Evolutionary conservation across 257 asterid genomes (phyloP), one percentile per base, ranked within the genome.

Genomic region (Nemophila menziesii): DNA sequence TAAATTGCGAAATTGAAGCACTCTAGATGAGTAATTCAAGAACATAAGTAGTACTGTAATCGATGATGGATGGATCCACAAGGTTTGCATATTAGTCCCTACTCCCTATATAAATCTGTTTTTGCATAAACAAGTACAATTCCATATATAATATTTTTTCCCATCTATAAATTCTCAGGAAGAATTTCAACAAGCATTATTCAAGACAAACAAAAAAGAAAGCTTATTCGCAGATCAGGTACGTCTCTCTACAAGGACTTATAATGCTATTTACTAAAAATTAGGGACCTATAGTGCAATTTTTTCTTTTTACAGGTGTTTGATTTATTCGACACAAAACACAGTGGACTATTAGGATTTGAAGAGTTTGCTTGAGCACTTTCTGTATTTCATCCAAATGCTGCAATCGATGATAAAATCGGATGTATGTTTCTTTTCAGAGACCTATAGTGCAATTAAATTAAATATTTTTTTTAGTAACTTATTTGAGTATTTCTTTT

Each of bases 11-110:
- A 62, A 82, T 82, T 41, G 92, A 82, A 72, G 93, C 92, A 24
- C 92, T 82, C 55, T 82, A 82, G n/a, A n/a, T 48, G 93, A 75
- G 64, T 75, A 78, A 22, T 82, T 82, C 54, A 82, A 82, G 77
- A 82, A 75, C 86, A 82, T 82, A 20, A 82, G 93, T 77, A 82
- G 92, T 66, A 92, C 86, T 56, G 86, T 82, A 60, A 82, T 72
- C 58, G 93, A 82, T 65, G 93, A 82, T 48, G 93, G 93, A 52
- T 60, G 78, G 49, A 82, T 82, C 69, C 78, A 82, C 67, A 82
- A 82, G 93, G 93, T 81, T 46, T 17, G n/a, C 44, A 15, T 3
- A 9, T 24, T n/a, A n/a, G 15, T 24, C 23, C 24, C n/a, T n/a
- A n/a, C n/a, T n/a, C n/a, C n/a, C 19, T 33, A 11, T 26, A 5